phyloP scores from a whole-genome alignment of 2,329 filamentous ascomycete species.

The Chaetoscypha palmicola region DNA sequence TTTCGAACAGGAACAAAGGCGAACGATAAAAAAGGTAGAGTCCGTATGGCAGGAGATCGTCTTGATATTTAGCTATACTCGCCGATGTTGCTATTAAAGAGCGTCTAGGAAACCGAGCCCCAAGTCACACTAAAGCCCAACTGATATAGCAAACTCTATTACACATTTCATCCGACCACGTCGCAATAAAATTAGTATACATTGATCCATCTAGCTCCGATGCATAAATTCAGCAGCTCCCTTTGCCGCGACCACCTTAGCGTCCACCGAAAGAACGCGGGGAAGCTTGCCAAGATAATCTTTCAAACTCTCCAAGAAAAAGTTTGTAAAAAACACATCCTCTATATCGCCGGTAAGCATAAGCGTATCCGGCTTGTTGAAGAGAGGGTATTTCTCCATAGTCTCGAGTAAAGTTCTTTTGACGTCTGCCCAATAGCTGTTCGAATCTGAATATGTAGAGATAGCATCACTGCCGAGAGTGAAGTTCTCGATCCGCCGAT shows the following conservation, averaged over 20 bases:
- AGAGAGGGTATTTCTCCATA: slow-evolving; percentile 1
- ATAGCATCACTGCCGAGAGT: slow-evolving; percentile 5
- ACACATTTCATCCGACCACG: no score
- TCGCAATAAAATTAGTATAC: no score
- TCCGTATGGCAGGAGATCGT: no score
- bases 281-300: slow-evolving; percentile 2
- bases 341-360: not conserved
- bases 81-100: no score
- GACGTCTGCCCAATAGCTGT: slow-evolving; percentile 5
- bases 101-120: no score
- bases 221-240: slow-evolving; percentile 6
- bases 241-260: not conserved
- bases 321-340: not conserved
- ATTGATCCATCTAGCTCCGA: no score
- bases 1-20: no score
- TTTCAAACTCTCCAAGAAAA: not conserved
- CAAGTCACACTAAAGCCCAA: no score
- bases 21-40: no score
- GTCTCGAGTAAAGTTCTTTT: not conserved
- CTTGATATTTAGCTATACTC: no score
- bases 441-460: not conserved
- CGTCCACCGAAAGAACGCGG: not conserved
- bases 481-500: slow-evolving; percentile 9
- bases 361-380: not conserved
- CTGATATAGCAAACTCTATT: no score